phyloP scores from a whole-genome alignment of 257 asterid species.

The Misopates orontium region DNA sequence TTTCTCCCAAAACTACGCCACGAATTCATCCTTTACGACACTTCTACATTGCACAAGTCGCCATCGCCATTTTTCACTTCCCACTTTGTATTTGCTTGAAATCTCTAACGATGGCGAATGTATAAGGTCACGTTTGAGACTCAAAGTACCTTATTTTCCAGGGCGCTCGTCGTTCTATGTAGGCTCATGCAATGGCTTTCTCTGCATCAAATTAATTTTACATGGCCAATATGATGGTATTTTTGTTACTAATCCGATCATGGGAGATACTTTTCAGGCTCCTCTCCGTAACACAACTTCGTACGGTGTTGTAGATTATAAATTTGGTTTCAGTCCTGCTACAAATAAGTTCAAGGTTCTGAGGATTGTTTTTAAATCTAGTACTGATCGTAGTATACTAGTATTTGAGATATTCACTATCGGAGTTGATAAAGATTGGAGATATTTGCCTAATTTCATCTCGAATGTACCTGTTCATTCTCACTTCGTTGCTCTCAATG shows the following conservation, averaged over 20 bases:
- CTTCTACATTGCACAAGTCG: background rate
- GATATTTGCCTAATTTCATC: background rate
- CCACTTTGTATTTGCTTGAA: conserved; percentile 13
- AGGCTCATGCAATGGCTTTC: conserved; percentile 12
- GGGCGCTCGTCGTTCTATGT: background rate
- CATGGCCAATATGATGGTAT: background rate
- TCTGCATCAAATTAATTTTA: background rate
- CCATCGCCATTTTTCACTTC: no score
- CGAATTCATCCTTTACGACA: background rate
- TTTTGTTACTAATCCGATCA: background rate
- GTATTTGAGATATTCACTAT: conserved; percentile 10
- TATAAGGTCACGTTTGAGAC: background rate
- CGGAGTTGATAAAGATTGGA: conserved; percentile 24
- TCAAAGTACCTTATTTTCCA: background rate
- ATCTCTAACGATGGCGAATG: conserved; percentile 4
- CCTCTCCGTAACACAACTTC: background rate
- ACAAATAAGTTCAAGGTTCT: conserved; percentile 13
- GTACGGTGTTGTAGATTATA: background rate
- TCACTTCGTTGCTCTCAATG: background rate
- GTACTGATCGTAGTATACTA: background rate
- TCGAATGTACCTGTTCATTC: no score
- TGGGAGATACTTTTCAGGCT: conserved; percentile 9
- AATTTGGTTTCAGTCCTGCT: background rate
- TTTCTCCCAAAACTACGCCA: background rate
- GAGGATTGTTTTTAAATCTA: background rate